phyloP scores from a whole-genome alignment of 768 basidiomycete species.

The Tricholoma terreum region DNA sequence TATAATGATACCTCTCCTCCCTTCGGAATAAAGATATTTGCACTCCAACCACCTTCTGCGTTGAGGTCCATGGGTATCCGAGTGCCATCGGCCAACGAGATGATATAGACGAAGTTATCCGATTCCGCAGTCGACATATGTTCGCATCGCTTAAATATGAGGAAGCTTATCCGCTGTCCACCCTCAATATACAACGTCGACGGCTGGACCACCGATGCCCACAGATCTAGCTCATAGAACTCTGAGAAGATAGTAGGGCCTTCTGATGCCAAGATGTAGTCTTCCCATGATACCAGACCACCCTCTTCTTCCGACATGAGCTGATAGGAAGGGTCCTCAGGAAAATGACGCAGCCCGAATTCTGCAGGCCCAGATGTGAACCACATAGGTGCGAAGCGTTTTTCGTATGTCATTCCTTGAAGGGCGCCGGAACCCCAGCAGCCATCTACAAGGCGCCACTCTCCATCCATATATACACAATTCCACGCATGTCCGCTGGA shows the following conservation, averaged over 20 bases:
- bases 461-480: constrained; percentile 39
- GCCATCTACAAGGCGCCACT: constrained; percentile 45
- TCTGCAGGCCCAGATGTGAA: constrained; percentile 41
- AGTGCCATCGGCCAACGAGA: constrained; percentile 30
- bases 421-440: constrained; percentile 50
- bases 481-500: constrained; percentile 49
- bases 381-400: constrained; percentile 38
- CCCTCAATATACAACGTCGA: constrained; percentile 27
- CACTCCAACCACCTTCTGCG: constrained; percentile 40
- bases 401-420: constrained; percentile 30
- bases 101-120: constrained; percentile 42
- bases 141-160: constrained; percentile 42
- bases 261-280: constrained; percentile 41
- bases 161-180: constrained; percentile 36
- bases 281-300: constrained; percentile 39
- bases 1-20: constrained; percentile 35
- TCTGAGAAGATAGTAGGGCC: constrained; percentile 34
- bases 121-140: constrained; percentile 40
- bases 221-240: constrained; percentile 33
- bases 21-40: constrained; percentile 32
- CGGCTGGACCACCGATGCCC: constrained; percentile 34
- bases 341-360: constrained; percentile 44
- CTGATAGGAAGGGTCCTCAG: constrained; percentile 41
- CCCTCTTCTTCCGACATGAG: constrained; percentile 37
- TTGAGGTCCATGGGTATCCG: constrained; percentile 34